Evolutionary conservation across 75 land plant species (phyloP), one percentile per base, ranked within the genome.

Genomic region (Pinus tabuliformis): DNA sequence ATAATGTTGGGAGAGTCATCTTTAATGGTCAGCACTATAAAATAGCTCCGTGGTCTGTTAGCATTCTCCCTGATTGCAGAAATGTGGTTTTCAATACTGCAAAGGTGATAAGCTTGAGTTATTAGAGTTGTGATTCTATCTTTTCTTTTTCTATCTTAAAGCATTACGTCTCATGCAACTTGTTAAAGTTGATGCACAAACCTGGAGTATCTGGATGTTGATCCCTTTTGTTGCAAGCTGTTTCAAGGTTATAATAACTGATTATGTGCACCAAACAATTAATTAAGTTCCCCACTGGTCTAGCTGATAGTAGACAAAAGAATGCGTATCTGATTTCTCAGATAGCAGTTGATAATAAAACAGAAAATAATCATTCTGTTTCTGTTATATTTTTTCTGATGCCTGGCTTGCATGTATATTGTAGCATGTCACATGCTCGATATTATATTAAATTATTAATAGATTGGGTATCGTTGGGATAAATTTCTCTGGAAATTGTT

Each of bases 11-110:
- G 17, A 88, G 78, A 22, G 83, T 91, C 6, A 73, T 76, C 9
- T 94, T 90, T 49, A 57, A 73, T 42, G 83, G 77, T 22, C 33
- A 28, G 42, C 72, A 72, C 0, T 94, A 83, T 73, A 74, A 80
- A 56, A 73, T 94, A 70, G 94, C 97, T 56, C 79, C 94, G 39
- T 94, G 97, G 97, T 91, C 97, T 54, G 81, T 94, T 78, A 91
- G 92, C 79, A 91, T 94, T 45, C 88, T 94, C 39, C 97, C 94
- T 62, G 94, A 89, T 75, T 94, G 97, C 89, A 86, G 82, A 65
- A 87, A 76, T 63, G 91, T 65, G 56, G 80, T 80, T 39, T 89
- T 84, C 83, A 94, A 91, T 76, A 88, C 94, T 36, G 91, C 94
- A 62, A 83, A 78, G 87, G 94, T 93, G 62, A 73, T 74, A 1